Evolutionary conservation across 2,329 filamentous ascomycete genomes (phyloP).

Genomic region (Phaeosphaeriaceae sp.): DNA sequence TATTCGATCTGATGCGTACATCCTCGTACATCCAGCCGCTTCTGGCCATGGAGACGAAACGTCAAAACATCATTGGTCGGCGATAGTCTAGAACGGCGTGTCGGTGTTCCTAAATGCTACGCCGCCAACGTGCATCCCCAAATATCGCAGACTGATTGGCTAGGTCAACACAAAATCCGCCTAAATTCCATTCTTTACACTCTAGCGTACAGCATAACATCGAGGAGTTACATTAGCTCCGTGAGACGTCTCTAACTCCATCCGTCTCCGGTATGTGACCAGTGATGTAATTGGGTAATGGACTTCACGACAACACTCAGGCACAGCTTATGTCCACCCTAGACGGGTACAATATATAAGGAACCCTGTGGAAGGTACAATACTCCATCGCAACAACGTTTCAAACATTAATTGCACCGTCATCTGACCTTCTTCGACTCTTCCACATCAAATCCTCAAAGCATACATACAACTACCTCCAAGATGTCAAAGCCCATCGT

Average conservation of each 20-base stretch:
- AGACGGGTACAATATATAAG: background rate
- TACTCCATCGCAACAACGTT: background rate
- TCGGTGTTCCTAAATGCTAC: no score
- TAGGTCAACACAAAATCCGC: no score
- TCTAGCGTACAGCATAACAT: no score
- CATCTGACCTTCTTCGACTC: background rate
- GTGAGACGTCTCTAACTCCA: background rate
- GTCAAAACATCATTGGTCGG: background rate
- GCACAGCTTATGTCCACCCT: background rate
- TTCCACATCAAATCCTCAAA: background rate
- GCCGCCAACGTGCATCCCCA: no score
- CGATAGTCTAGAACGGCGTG: no score
- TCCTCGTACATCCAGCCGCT: background rate
- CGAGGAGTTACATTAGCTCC: background rate
- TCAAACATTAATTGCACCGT: background rate
- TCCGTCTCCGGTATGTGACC: no score
- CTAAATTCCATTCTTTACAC: no score
- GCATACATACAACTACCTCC: background rate
- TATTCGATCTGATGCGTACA: no score
- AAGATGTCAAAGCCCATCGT: slow-evolving; percentile 31
- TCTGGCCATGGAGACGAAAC: background rate
- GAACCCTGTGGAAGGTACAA: background rate
- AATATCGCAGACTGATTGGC: no score
- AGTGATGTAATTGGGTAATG: no score
- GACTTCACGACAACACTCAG: background rate